phyloP scores from a whole-genome alignment of 805 yeast species.

The Saccharomycopsis fibuligera region DNA sequence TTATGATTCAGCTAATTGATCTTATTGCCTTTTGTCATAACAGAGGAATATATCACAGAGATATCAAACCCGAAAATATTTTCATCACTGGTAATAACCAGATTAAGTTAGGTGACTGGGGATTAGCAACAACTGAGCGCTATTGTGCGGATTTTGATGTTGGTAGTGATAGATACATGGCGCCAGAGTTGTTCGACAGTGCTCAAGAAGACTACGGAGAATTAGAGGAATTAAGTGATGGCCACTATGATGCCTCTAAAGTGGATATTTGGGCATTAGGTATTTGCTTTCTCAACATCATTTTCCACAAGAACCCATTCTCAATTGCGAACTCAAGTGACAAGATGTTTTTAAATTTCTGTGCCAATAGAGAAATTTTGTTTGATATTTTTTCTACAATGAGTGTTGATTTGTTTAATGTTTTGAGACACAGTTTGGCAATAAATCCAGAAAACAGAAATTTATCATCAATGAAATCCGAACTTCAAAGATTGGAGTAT shows the following conservation, averaged over 20 bases:
- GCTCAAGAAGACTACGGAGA: slow-evolving; percentile 20
- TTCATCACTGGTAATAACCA: slow-evolving; percentile 65
- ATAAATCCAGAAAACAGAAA: slow-evolving; percentile 85
- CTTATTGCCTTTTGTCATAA: slow-evolving; percentile 85
- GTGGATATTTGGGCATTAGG: slow-evolving; percentile 92
- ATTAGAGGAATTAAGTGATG: slow-evolving; percentile 23
- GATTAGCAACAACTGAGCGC: slow-evolving; percentile 78
- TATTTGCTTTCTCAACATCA: slow-evolving; percentile 68
- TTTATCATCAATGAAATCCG: slow-evolving; percentile 51
- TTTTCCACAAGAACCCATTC: slow-evolving; percentile 90
- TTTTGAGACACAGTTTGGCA: slow-evolving; percentile 67
- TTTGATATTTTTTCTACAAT: slow-evolving; percentile 88
- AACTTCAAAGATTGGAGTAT: slow-evolving; percentile 51
- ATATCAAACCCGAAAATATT: slow-evolving; percentile 82
- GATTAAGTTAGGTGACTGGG: slow-evolving; percentile 82
- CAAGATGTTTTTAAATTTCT: slow-evolving; percentile 30
- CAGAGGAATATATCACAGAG: slow-evolving; percentile 85
- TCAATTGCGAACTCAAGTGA: slow-evolving; percentile 56
- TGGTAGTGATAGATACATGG: slow-evolving; percentile 86
- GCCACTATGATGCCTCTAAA: slow-evolving; percentile 62
- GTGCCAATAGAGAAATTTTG: slow-evolving; percentile 74
- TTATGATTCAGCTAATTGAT: slow-evolving; percentile 74
- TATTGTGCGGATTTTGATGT: slow-evolving; percentile 76
- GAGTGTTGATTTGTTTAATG: slow-evolving; percentile 83
- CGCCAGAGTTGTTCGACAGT: slow-evolving; percentile 72